phyloP scores from a whole-genome alignment of 202 grass and related monocot species.

The Carex arenaria region DNA sequence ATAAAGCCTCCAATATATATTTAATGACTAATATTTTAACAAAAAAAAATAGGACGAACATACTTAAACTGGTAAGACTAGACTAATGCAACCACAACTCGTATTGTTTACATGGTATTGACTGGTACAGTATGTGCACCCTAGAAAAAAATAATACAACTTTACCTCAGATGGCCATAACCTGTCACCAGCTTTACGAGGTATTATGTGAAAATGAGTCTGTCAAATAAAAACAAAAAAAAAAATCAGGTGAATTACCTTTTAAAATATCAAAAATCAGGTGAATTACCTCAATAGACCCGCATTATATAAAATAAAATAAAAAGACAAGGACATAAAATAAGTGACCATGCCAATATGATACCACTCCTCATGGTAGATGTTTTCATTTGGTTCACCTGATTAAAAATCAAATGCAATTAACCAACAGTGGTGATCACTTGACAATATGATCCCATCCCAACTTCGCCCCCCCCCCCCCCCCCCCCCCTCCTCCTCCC shows the following conservation, averaged over 20 bases:
- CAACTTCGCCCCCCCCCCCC: too few species aligned
- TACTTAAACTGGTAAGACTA: background rate
- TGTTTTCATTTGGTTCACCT: background rate
- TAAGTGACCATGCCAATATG: background rate
- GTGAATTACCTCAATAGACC: background rate
- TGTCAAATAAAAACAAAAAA: conserved; percentile 27
- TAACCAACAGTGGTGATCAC: background rate
- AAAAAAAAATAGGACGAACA: background rate
- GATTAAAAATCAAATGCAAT: background rate
- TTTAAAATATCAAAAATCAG: background rate
- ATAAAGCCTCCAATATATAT: background rate
- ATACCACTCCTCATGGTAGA: background rate
- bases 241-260: background rate
- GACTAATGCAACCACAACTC: background rate
- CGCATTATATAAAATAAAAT: background rate
- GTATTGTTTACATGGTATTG: background rate
- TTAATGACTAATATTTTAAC: background rate
- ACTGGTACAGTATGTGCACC: background rate
- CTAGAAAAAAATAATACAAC: background rate
- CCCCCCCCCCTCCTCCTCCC: too few species aligned
- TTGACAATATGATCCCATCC: background rate
- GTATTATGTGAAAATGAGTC: conserved; percentile 90
- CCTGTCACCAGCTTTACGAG: conserved; percentile 56
- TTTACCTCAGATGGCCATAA: conserved; percentile 78
- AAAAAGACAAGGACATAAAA: background rate